Base-by-base conservation (phyloP, 495 filamentous ascomycete genomes). In the Aspergillus egyptiacus region DNA sequence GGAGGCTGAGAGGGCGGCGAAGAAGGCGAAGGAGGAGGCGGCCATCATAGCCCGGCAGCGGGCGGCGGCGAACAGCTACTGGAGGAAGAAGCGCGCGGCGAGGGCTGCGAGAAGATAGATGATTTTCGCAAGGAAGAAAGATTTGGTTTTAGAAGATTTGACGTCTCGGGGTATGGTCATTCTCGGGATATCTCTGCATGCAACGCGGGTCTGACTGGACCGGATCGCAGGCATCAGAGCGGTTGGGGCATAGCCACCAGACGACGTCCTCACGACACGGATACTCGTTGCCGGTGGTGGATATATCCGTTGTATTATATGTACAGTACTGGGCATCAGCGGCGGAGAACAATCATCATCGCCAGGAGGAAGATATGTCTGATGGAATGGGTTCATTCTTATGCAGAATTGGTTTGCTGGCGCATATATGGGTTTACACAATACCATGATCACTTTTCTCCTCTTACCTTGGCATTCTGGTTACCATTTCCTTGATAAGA, bases 251-350 rank as follows among this genome's bases (percentile, higher is more conserved):
- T 10, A 25, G 7, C 28, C 37, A 38, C 45, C 11, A 5, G 14
- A 31, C 7, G 19, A 38, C 18, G 22, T 15, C 23, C n/a, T n/a
- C 15, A 30, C n/a, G n/a, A n/a, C 23, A 15, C 23, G 23, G n/a
- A 32, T 15, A 8, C 27, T 22, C 28, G 22, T 11, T n/a, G 23
- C 22, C 33, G 24, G 27, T 30, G 17, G 18, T 19, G 22, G 31
- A 9, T 30, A 13, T 40, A 28, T 46, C 11, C 41, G 27, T 44
- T 50, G 31, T 54, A 55, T 59, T 45, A 49, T 55, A 55, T 58
- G 56, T 55, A 55, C 41, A 59, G 40, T 55, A 51, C 40, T 46
- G 30, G 35, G 46, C 7, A 38, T 45, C 17, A 37, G 41, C 35
- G 38, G 32, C 17, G 14, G 27, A 6, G 33, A 32, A n/a, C n/a